These are phyloP conservation scores for Athelia psychrophila DNA, from an alignment of 1,284 basidiomycete genomes.

Conservation along the genomic window DNA sequence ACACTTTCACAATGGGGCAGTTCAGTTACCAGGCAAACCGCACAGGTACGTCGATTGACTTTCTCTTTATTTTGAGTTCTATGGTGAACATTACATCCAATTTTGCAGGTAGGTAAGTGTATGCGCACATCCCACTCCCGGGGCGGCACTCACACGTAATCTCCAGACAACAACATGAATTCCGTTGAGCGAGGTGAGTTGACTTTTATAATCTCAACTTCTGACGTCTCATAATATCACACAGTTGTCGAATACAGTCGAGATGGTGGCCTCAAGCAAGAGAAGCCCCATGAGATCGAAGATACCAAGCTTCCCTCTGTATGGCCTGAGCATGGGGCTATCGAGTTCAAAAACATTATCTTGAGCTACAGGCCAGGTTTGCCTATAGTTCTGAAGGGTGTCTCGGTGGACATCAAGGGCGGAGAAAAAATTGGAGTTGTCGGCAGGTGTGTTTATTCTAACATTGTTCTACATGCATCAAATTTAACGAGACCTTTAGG, in stretches of 20 bases:
- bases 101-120: too few species aligned
- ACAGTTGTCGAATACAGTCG: constrained; percentile 61
- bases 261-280: constrained; percentile 54
- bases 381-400: constrained; percentile 55
- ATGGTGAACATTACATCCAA: too few species aligned
- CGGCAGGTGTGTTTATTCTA: constrained; percentile 33
- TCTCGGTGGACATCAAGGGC: constrained; percentile 53
- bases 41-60: constrained; percentile 62
- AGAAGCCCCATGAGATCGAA: constrained; percentile 57
- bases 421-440: constrained; percentile 85
- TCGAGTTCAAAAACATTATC: constrained; percentile 50
- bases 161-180: constrained; percentile 65
- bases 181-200: constrained; percentile 61
- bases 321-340: constrained; percentile 51
- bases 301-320: constrained; percentile 47
- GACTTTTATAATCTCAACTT: constrained; percentile 3
- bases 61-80: neutral
- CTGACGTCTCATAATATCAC: constrained; percentile 4
- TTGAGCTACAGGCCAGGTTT: constrained; percentile 59
- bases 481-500: constrained; percentile 12
- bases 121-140: too few species aligned
- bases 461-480: too few species aligned
- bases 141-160: constrained; percentile 5
- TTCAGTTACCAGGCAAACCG: constrained; percentile 58
- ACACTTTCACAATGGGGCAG: constrained; percentile 54